Evolutionary conservation across 148 eudicot genomes (phyloP).

Genomic region (Fallopia convolvulus): DNA sequence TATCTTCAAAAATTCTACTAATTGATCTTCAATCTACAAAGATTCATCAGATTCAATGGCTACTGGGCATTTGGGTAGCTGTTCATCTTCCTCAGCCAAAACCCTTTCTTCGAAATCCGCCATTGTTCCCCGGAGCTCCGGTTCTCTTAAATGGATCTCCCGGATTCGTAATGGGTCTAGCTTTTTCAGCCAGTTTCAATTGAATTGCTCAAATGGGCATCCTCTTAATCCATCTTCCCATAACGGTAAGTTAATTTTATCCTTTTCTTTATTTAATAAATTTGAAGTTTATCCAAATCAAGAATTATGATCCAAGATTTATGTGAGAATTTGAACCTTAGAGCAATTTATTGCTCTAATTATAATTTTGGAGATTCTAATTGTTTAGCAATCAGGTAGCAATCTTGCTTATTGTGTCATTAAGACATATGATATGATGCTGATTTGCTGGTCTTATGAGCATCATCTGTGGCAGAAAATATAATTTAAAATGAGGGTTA

Average conservation of each 20-base stretch:
- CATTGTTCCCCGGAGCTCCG: constrained; percentile 22
- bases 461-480: neutral
- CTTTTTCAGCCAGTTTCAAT: constrained; percentile 34
- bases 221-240: constrained; percentile 48
- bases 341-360: neutral
- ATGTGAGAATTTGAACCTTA: neutral
- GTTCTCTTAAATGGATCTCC: constrained; percentile 44
- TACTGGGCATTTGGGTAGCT: constrained; percentile 19
- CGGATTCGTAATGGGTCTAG: constrained; percentile 33
- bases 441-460: constrained; percentile 5
- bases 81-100: constrained; percentile 35
- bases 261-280: neutral
- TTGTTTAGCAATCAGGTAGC: neutral
- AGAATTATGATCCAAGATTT: constrained; percentile 1
- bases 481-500: neutral
- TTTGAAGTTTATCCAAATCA: neutral
- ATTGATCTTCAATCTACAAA: neutral
- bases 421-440: constrained; percentile 6
- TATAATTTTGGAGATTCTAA: neutral
- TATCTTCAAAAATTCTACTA: neutral
- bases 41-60: constrained; percentile 13
- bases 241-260: constrained; percentile 36
- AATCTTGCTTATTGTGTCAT: constrained; percentile 1
- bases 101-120: constrained; percentile 20
- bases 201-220: constrained; percentile 60